phyloP scores from a whole-genome alignment of 495 filamentous ascomycete genomes.

The Annulohypoxylon nitens region DNA sequence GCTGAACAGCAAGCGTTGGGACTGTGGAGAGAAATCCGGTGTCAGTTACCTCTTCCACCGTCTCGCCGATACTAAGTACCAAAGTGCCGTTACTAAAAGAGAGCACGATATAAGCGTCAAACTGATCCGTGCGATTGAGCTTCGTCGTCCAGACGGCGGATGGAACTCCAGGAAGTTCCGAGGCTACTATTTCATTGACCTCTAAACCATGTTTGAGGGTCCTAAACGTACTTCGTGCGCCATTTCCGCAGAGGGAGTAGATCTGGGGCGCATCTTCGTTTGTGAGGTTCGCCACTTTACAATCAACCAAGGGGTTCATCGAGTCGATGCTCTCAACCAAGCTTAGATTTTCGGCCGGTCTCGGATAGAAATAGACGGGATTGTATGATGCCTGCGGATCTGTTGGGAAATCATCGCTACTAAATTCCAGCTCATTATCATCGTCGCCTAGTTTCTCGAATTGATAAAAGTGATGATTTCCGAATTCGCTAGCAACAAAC shows the following conservation, averaged over 20 bases:
- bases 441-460: conserved; percentile 99
- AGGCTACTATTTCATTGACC: conserved; percentile 93
- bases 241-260: conserved; percentile 88
- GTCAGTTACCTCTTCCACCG: conserved; percentile 93
- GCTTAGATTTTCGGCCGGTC: conserved; percentile 82
- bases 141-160: conserved; percentile 97
- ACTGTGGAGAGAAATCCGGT: conserved; percentile 90
- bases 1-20: conserved; percentile 90
- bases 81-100: conserved; percentile 79
- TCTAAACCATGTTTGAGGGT: conserved; percentile 93
- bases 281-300: conserved; percentile 87
- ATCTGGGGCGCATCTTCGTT: conserved; percentile 97
- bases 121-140: conserved; percentile 82
- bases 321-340: conserved; percentile 88
- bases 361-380: conserved; percentile 86
- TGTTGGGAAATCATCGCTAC: conserved; percentile 82
- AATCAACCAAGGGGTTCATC: conserved; percentile 91
- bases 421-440: conserved; percentile 86
- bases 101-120: conserved; percentile 80
- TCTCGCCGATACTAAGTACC: conserved; percentile 94
- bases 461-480: conserved; percentile 95
- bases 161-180: conserved; percentile 85
- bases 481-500: conserved; percentile 91
- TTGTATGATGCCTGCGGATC: conserved; percentile 76
- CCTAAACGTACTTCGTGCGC: conserved; percentile 88